Base-by-base conservation (phyloP, 257 asterid species). In the Coffea canephora region DNA sequence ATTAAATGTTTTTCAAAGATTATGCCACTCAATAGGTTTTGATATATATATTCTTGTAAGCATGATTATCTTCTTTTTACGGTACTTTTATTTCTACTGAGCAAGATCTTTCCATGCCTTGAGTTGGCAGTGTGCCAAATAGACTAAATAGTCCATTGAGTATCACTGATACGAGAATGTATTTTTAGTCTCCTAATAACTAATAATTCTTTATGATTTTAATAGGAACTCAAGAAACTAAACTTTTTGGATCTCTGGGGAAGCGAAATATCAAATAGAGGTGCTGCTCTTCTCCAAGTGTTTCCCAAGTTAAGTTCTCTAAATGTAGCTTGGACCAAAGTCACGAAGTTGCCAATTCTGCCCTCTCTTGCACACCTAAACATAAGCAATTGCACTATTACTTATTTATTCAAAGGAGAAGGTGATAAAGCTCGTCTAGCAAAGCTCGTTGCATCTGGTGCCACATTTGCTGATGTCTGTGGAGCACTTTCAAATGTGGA, bases 171-270 rank as follows among this genome's bases (percentile, higher is more conserved):
- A 57, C 19, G 39, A 52, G 9, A n/a, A 41, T 31, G 62, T 41
- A 27, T 59, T 23, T 23, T 21, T 61, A 43, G 19, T 18, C 50
- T 74, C 46, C 27, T 68, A 62, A 41, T 14, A 52, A 84, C 27
- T 59, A 71, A 79, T 78, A 73, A 59, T 72, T 21, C 59, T 8
- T 52, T 69, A 46, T 84, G 67, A 74, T 73, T 50, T 61, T 84
- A 54, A 71, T 83, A 95, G 98, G 89, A 74, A 79, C 99, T 95
- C 79, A 82, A 68, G 55, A 88, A 89, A 70, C 86, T 95, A 88
- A 91, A 87, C 77, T 83, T 88, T 85, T 80, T 95, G 81, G 98
- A 93, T 87, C 87, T 95, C 65, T 95, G 98, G 97, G 99, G 99
- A 31, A 92, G 95, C 78, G 82, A 80, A 83, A 83, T 93, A 87